Evolutionary conservation across 2,329 filamentous ascomycete species (phyloP).

Genomic region (Microascus cirrosus): DNA sequence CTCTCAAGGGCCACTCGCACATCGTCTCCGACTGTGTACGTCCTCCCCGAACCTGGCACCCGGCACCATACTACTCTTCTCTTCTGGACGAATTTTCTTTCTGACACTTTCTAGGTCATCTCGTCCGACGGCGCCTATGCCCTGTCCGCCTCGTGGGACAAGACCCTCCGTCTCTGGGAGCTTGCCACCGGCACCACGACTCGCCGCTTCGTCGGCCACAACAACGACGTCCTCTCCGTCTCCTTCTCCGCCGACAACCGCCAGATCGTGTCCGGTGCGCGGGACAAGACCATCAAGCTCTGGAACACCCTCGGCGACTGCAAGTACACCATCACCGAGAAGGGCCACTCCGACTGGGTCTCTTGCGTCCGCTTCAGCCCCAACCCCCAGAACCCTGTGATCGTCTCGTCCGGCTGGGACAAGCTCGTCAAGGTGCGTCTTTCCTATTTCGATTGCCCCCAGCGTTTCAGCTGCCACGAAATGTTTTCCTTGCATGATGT

Average conservation of each 20-base stretch:
- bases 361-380: conserved; percentile 99
- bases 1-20: conserved; percentile 97
- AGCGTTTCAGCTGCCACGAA: conserved; percentile 10
- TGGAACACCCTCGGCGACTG: conserved; percentile 99
- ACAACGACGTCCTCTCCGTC: conserved; percentile 98
- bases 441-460: conserved; percentile 18
- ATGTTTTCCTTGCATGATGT: conserved; percentile 60
- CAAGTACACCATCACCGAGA: conserved; percentile 99
- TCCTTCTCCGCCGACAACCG: conserved; percentile 99
- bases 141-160: conserved; percentile 98
- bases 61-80: background rate
- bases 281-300: conserved; percentile 98
- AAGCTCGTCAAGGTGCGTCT: conserved; percentile 95
- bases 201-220: conserved; percentile 97
- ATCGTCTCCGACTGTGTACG: conserved; percentile 99
- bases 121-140: conserved; percentile 99
- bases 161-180: conserved; percentile 99
- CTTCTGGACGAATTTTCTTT: background rate
- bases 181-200: conserved; percentile 94
- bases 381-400: conserved; percentile 99
- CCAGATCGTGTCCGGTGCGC: conserved; percentile 97
- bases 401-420: conserved; percentile 97
- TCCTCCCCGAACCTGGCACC: conserved; percentile 18
- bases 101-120: conserved; percentile 62
- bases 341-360: conserved; percentile 99